A percentile compares a stretch with the other conserved stretches of the same genome.
These are phyloP conservation scores for Dujonia santamariae DNA, from an alignment of 1,139 yeast genomes.

Conservation along the genomic window DNA sequence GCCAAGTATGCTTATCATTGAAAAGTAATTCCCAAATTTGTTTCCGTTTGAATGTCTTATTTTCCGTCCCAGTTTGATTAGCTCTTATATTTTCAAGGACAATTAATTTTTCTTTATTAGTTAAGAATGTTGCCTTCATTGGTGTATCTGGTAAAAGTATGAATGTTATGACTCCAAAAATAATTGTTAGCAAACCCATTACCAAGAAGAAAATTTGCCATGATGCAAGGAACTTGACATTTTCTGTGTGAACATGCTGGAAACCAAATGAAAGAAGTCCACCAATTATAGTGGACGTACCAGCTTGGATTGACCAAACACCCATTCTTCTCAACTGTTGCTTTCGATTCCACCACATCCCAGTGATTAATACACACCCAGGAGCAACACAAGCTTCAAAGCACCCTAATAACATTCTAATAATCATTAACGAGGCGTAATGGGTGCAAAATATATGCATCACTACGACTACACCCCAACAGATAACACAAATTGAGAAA, in stretches of 20 bases:
- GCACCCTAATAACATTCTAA: slow-evolving; percentile 39
- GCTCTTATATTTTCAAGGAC: slow-evolving; percentile 28
- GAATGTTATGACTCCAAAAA: slow-evolving; percentile 28
- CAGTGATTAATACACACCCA: slow-evolving; percentile 38
- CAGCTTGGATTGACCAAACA: slow-evolving; percentile 38
- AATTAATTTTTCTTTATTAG: slow-evolving; percentile 23
- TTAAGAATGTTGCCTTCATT: slow-evolving; percentile 26
- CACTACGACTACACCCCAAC: slow-evolving; percentile 42
- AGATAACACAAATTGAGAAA: slow-evolving; percentile 29
- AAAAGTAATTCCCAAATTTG: slow-evolving; percentile 28
- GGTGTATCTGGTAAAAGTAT: slow-evolving; percentile 33
- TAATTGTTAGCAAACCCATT: slow-evolving; percentile 33
- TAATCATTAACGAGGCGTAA: slow-evolving; percentile 40
- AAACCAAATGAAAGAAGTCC: slow-evolving; percentile 40
- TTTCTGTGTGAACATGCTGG: too few species aligned
- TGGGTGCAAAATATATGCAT: slow-evolving; percentile 32
- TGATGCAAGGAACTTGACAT: slow-evolving; percentile 23
- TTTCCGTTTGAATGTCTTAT: slow-evolving; percentile 15
- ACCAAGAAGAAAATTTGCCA: slow-evolving; percentile 41
- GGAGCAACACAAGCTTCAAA: slow-evolving; percentile 45
- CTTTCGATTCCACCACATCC: slow-evolving; percentile 40
- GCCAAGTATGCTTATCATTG: slow-evolving; percentile 36
- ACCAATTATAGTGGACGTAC: slow-evolving; percentile 39
- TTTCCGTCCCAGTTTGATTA: slow-evolving; percentile 27
- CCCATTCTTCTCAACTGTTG: slow-evolving; percentile 38